Conservation (phyloP, 768 basidiomycete species). For the Exsudoporus frostii region DNA sequence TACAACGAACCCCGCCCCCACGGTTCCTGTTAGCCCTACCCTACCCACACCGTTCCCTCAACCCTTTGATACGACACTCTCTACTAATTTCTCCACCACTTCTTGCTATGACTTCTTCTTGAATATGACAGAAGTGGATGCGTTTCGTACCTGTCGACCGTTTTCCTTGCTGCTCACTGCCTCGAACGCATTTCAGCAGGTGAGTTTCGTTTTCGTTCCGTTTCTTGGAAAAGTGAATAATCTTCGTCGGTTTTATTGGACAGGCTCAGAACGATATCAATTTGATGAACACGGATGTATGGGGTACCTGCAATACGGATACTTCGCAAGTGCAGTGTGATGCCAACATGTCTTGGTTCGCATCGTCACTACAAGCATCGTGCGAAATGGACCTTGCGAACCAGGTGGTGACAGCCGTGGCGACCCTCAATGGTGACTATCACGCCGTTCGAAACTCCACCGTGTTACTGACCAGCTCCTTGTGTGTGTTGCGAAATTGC, state of each 20-base stretch:
- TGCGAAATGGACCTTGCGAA: constrained; percentile 58
- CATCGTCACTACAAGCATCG: constrained; percentile 40
- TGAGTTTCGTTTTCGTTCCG: constrained; percentile 29
- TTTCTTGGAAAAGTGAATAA: constrained; percentile 1
- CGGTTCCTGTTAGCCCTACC: constrained; percentile 35
- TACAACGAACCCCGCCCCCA: constrained; percentile 19
- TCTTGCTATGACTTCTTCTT: constrained; percentile 68
- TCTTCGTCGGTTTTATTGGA: constrained; percentile 8
- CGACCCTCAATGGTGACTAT: constrained; percentile 54
- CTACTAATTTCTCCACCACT: constrained; percentile 61
- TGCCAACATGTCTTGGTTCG: constrained; percentile 68
- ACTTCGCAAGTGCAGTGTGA: constrained; percentile 48
- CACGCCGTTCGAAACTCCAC: background rate
- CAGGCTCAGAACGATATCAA: constrained; percentile 67
- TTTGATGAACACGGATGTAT: constrained; percentile 62
- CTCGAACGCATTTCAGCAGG: constrained; percentile 54
- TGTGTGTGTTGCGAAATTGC: background rate
- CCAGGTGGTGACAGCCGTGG: constrained; percentile 48
- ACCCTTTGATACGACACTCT: constrained; percentile 61
- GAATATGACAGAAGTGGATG: constrained; percentile 61
- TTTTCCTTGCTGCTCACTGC: constrained; percentile 62
- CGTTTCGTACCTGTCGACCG: constrained; percentile 74
- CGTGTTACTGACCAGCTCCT: background rate
- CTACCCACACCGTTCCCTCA: constrained; percentile 80
- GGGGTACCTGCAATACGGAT: constrained; percentile 77